Conservation (phyloP, 495 filamentous ascomycete genomes). For the Tuber melanosporum region DNA sequence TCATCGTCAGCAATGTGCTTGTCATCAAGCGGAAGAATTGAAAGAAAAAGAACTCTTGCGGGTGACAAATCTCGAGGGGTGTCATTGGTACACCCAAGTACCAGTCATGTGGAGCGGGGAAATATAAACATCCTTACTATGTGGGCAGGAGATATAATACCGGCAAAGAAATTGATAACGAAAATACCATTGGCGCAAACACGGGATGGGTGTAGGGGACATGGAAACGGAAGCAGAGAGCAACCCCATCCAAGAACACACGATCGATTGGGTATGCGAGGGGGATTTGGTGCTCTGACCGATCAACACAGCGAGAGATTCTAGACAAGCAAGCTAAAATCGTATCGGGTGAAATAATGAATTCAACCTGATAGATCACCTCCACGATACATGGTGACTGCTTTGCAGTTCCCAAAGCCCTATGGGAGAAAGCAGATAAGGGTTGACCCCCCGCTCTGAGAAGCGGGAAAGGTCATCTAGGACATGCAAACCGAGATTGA, state of each 20-base stretch:
- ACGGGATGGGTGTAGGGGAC: background rate
- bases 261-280: background rate
- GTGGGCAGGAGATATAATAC: background rate
- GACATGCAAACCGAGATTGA: slow-evolving; percentile 7
- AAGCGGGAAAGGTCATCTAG: slow-evolving; percentile 4
- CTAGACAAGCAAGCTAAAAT: background rate
- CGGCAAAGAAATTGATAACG: background rate
- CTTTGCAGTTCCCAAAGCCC: background rate
- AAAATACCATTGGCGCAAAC: background rate
- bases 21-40: slow-evolving; percentile 12
- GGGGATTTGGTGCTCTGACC: background rate
- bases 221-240: background rate
- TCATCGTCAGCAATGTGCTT: slow-evolving; percentile 13
- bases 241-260: background rate
- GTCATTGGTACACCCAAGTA: background rate
- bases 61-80: background rate
- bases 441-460: background rate
- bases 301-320: background rate
- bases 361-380: slow-evolving; percentile 2
- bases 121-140: background rate
- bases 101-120: background rate
- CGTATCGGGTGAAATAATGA: slow-evolving; percentile 2
- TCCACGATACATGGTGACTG: background rate
- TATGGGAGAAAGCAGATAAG: background rate
- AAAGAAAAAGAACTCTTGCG: slow-evolving; percentile 6